phyloP scores from a whole-genome alignment of 2,329 filamentous ascomycete species.

The Pseudophaeomoniella oleicola region DNA sequence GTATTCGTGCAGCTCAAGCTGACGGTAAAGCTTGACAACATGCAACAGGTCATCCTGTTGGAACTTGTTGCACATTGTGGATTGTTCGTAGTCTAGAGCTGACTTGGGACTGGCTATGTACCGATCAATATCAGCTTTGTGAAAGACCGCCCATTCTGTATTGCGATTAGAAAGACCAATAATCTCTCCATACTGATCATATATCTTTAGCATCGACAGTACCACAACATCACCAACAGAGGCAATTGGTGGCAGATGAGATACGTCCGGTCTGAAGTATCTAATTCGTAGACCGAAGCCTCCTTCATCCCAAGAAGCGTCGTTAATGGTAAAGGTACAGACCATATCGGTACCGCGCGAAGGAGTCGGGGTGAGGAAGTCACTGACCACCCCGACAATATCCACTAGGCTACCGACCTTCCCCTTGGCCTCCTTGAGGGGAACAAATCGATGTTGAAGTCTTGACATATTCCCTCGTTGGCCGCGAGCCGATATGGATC shows the following conservation, averaged over 20 bases:
- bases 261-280: conserved; percentile 42
- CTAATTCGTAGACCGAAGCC: conserved; percentile 32
- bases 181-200: conserved; percentile 1
- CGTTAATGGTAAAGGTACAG: conserved; percentile 45
- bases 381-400: conserved; percentile 58
- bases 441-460: conserved; percentile 1
- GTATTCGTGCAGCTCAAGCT: background rate
- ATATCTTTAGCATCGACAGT: conserved; percentile 39
- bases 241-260: conserved; percentile 27
- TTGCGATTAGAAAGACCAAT: conserved; percentile 3
- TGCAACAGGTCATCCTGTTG: background rate
- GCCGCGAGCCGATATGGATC: too few species aligned
- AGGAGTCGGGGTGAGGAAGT: conserved; percentile 39
- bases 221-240: conserved; percentile 50
- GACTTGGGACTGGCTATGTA: background rate
- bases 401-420: conserved; percentile 8
- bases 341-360: conserved; percentile 46
- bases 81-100: background rate
- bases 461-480: too few species aligned
- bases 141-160: conserved; percentile 2
- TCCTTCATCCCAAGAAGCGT: conserved; percentile 36
- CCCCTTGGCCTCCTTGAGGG: conserved; percentile 2
- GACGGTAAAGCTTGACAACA: background rate
- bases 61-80: background rate
- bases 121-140: background rate